Base-by-base conservation (phyloP, 805 yeast species). In the Helenozyma baotianmanensis region DNA sequence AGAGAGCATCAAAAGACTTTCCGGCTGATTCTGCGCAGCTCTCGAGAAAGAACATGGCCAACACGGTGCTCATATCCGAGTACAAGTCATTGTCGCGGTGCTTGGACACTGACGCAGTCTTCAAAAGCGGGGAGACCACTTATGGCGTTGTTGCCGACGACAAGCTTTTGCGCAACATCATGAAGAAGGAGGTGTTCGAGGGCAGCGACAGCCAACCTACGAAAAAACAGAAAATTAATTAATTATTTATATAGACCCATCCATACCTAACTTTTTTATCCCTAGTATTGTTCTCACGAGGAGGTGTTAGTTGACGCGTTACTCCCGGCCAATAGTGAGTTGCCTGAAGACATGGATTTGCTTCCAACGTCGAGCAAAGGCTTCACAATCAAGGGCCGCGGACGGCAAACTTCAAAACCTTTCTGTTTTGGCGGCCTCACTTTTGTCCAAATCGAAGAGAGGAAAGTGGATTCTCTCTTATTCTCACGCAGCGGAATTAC, bases 1-100 rank as follows among this genome's bases (percentile, higher is more conserved):
- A 44, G 12, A 39, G 39, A 25, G 56, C 33, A 44, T 22, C 31
- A 18, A 7, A 14, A 11, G 31, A 22, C 19, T 17, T 17, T 10
- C 14, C 27, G 3, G 14, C 30, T 9, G 26, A 28, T 21, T 12
- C 23, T 3, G 38, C 21, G 14, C 17, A 23, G 6, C 24, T 36
- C 11, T 37, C 43, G n/a, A 48, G 65, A 36, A 40, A 50, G 14
- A 56, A 57, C 21, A 65, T 80, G 75, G 80, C 86, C 1, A 51
- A 63, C 15, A 60, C 72, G 22, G 82, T 82, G 0, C 50, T 81
- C 19, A 63, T 61, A 31, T 70, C 79, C 17, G 94, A 83, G 51
- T 64, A 67, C 27, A 49, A 57, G 11, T 69, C 84, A 2, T 53
- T 83, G 14, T 55, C 57, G 32, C 57, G 54, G 27, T 64, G 79